Conservation (phyloP, 371 early-diverging fungal species). For the Dichotomocladium elegans region DNA sequence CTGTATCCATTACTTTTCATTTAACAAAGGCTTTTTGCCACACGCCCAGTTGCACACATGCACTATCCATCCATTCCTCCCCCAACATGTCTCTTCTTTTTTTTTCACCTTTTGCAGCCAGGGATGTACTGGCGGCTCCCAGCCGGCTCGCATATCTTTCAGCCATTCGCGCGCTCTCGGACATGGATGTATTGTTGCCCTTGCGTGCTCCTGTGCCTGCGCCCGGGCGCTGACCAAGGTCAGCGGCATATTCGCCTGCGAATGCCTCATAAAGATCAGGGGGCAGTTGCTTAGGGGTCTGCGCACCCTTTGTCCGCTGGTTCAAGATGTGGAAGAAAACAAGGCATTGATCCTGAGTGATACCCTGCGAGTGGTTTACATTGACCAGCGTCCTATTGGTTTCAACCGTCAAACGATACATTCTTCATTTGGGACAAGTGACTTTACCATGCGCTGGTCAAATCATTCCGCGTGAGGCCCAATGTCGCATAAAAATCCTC, state of each 20-base stretch:
- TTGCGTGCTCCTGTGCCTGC: constrained; percentile 44
- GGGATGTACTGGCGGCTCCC: constrained; percentile 46
- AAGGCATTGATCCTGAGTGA: constrained; percentile 63
- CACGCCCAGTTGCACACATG: too few relatives aligned
- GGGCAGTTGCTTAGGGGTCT: constrained; percentile 39
- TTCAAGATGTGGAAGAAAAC: constrained; percentile 61
- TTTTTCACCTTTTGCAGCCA: constrained; percentile 35
- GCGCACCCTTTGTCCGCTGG: constrained; percentile 46
- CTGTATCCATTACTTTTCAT: background rate
- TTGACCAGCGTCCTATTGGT: constrained; percentile 51
- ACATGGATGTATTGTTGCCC: constrained; percentile 43
- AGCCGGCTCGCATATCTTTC: constrained; percentile 50
- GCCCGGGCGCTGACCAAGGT: constrained; percentile 49
- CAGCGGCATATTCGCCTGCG: constrained; percentile 52
- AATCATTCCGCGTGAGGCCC: constrained; percentile 54
- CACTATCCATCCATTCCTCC: background rate
- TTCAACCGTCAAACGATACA: background rate
- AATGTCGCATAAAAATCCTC: constrained; percentile 60
- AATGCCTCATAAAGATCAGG: constrained; percentile 49
- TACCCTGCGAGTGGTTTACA: constrained; percentile 58
- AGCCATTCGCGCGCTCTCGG: constrained; percentile 43
- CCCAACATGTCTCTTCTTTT: background rate
- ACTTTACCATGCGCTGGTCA: constrained; percentile 56
- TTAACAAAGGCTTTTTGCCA: too few relatives aligned
- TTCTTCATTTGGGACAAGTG: background rate